phyloP scores from a whole-genome alignment of 129 eudicot genomes.

The Tagetes erecta region DNA sequence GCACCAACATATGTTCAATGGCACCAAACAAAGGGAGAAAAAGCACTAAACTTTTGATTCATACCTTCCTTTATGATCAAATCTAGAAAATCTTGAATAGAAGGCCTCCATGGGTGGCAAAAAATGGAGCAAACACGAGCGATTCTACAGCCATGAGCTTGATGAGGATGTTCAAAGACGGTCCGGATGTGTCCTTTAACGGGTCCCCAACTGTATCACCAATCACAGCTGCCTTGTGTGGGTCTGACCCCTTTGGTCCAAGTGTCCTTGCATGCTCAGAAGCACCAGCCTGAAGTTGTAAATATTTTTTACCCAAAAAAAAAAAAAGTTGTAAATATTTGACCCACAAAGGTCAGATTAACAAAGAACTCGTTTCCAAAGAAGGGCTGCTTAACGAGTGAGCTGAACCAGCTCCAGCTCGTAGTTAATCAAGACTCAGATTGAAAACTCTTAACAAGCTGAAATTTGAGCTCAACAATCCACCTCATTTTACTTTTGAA shows the following conservation, averaged over 20 bases:
- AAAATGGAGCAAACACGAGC: constrained; percentile 90
- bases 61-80: not conserved
- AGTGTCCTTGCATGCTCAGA: constrained; percentile 81
- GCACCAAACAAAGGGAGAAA: not conserved
- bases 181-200: constrained; percentile 88
- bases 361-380: constrained; percentile 2
- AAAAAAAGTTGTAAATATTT: constrained; percentile 3
- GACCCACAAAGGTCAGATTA: not conserved
- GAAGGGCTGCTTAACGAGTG: not conserved
- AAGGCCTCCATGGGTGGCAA: constrained; percentile 83
- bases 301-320: no score
- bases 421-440: not conserved
- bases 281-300: constrained; percentile 63
- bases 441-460: not conserved
- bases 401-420: not conserved
- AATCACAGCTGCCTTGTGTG: constrained; percentile 92
- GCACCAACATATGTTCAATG: constrained; percentile 9
- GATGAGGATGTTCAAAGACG: constrained; percentile 81
- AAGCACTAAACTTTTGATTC: constrained; percentile 8
- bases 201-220: constrained; percentile 95
- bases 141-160: constrained; percentile 96
- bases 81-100: constrained; percentile 71
- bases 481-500: not conserved
- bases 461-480: not conserved
- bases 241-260: constrained; percentile 90